Percentiles rank a stretch among this genome's conserved stretches.
phyloP scores from a whole-genome alignment of 495 filamentous ascomycete species.

The Neurospora hispaniola region DNA sequence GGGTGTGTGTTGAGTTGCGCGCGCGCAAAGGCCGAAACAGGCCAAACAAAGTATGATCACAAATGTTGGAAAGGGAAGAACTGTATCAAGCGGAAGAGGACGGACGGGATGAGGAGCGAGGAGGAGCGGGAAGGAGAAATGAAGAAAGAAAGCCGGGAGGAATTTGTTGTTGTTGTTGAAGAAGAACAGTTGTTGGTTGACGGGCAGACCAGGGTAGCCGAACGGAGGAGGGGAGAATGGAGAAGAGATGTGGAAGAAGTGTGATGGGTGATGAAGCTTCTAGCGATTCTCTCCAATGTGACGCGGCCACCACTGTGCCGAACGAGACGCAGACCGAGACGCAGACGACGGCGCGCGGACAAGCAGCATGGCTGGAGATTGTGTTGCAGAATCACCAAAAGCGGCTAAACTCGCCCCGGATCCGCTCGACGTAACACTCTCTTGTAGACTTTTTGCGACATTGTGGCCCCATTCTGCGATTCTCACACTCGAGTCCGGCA shows the following conservation, averaged over 20 bases:
- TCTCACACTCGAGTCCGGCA: background rate
- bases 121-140: background rate
- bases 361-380: background rate
- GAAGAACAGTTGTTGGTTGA: background rate
- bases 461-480: background rate
- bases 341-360: background rate
- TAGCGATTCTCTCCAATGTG: background rate
- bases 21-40: background rate
- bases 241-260: background rate
- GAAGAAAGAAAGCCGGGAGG: background rate
- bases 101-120: background rate
- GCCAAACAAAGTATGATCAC: background rate
- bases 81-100: background rate
- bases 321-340: background rate
- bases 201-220: background rate
- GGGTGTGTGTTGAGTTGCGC: background rate
- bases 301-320: background rate
- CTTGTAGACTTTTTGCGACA: background rate
- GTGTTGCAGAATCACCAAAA: background rate
- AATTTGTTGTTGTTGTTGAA: background rate
- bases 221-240: background rate
- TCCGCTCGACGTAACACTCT: background rate
- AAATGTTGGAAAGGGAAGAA: conserved; percentile 1
- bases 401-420: background rate
- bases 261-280: background rate